These are phyloP conservation scores for Moesziomyces parantarcticus DNA, from an alignment of 1,284 basidiomycete species.

Conservation along the genomic window DNA sequence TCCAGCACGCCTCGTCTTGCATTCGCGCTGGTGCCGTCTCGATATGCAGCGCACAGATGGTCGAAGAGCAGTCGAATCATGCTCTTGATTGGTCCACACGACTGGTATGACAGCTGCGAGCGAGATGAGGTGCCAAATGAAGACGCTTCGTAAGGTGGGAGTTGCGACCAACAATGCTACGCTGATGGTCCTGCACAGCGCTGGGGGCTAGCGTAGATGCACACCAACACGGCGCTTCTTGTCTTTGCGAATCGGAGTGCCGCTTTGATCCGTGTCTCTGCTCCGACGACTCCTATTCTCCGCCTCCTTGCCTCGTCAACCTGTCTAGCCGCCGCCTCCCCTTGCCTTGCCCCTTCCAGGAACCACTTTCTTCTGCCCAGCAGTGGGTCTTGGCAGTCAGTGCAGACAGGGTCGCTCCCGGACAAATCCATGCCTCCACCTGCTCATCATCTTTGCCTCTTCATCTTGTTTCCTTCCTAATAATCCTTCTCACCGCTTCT, in stretches of 20 bases:
- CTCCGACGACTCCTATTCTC: slow-evolving; percentile 28
- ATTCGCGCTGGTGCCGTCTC: neutral
- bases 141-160: no score
- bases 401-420: no score
- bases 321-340: neutral
- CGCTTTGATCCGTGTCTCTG: neutral
- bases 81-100: no score
- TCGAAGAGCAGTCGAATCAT: no score
- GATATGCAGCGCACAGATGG: no score
- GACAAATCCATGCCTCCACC: neutral
- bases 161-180: no score
- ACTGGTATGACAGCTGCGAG: no score
- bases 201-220: slow-evolving; percentile 1
- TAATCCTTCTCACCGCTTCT: neutral
- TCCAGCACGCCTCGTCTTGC: neutral
- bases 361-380: no score
- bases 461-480: neutral
- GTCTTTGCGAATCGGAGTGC: no score
- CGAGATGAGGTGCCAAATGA: no score
- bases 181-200: no score
- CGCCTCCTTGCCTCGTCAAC: neutral
- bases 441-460: neutral
- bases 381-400: neutral
- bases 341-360: no score
- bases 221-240: neutral